Conservation (phyloP, 768 basidiomycete species). For the Galerina marginata region DNA sequence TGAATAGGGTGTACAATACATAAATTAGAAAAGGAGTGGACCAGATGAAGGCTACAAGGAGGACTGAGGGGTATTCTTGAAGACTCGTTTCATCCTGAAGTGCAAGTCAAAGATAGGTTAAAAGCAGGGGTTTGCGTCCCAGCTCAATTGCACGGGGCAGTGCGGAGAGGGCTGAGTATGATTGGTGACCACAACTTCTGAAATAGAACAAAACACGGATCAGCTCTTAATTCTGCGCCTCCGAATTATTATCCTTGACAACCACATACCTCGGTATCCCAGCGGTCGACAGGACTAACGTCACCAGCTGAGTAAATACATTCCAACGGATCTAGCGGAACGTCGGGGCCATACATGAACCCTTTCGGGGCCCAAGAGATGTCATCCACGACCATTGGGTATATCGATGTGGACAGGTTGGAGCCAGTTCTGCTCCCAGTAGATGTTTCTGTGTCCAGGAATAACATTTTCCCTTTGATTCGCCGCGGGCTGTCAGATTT, state of each 20-base stretch:
- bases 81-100: not conserved
- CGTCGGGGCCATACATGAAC: conserved; percentile 21
- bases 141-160: conserved; percentile 17
- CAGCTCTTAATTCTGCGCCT: not conserved
- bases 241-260: conserved; percentile 6
- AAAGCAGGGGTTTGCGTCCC: not conserved
- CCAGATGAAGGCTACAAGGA: not conserved
- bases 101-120: not conserved
- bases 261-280: conserved; percentile 24
- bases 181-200: conserved; percentile 21
- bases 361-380: conserved; percentile 20
- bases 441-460: conserved; percentile 18
- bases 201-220: not conserved
- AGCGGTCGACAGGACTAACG: conserved; percentile 21
- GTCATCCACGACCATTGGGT: conserved; percentile 14
- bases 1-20: conserved; percentile 7
- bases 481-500: not conserved
- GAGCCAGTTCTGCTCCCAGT: conserved; percentile 4
- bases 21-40: conserved; percentile 6
- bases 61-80: not conserved
- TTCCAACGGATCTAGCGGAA: conserved; percentile 22
- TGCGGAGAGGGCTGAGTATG: conserved; percentile 13
- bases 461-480: conserved; percentile 15
- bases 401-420: conserved; percentile 19
- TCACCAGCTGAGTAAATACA: conserved; percentile 24